These are phyloP conservation scores for Acacia melanoxylon DNA, from an alignment of 306 rosid species.

Conservation along the genomic window DNA sequence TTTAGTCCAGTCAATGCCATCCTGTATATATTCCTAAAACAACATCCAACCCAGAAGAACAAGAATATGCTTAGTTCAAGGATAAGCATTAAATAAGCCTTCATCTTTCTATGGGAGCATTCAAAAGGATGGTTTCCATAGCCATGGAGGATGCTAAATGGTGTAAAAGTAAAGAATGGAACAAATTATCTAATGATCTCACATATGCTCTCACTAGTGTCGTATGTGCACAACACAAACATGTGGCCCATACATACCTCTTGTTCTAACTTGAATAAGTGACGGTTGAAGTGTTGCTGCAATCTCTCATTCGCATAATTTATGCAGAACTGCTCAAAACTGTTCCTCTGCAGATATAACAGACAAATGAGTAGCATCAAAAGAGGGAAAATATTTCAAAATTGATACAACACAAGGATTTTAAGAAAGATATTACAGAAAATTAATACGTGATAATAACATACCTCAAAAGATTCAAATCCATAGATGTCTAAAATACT, in stretches of 20 bases:
- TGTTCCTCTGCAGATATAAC: conserved; percentile 24
- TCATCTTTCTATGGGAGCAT: neutral
- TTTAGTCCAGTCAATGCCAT: conserved; percentile 94
- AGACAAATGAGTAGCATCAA: conserved; percentile 6
- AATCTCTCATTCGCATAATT: conserved; percentile 18
- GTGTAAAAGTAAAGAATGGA: neutral
- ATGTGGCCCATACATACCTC: neutral
- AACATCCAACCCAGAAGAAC: neutral
- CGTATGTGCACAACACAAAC: neutral
- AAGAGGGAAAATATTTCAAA: conserved; percentile 27
- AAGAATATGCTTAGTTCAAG: neutral
- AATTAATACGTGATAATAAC: conserved; percentile 25
- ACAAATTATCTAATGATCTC: neutral
- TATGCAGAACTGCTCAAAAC: conserved; percentile 21
- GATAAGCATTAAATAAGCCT: neutral
- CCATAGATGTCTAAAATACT: conserved; percentile 97
- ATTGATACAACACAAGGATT: conserved; percentile 16
- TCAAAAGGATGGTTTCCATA: neutral
- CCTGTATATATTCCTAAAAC: conserved; percentile 82
- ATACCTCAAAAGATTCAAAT: conserved; percentile 90
- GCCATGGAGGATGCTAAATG: neutral
- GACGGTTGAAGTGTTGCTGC: conserved; percentile 18
- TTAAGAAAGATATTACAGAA: neutral
- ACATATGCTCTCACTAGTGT: neutral
- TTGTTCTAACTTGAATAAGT: conserved; percentile 18